Percentiles rank a stretch among this genome's conserved stretches.
Evolutionary conservation across 1,139 yeast species (phyloP).

Genomic region (Torulaspora globosa): DNA sequence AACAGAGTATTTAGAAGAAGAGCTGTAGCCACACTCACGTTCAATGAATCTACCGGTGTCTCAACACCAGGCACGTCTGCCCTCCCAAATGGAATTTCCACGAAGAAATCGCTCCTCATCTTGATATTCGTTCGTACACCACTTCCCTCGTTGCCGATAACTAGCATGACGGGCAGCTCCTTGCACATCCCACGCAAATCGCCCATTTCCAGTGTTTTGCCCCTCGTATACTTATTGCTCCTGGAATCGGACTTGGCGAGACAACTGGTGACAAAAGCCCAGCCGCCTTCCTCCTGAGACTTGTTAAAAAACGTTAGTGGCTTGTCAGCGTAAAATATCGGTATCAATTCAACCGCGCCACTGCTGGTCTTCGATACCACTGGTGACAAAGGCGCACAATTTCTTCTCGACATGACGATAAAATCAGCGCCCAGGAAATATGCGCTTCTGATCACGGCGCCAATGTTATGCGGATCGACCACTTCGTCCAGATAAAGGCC

Average conservation of each 20-base stretch:
- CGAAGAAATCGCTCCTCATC: conserved; percentile 61
- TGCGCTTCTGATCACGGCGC: conserved; percentile 80
- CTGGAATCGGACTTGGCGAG: conserved; percentile 12
- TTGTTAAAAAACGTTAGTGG: conserved; percentile 61
- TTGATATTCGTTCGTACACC: conserved; percentile 71
- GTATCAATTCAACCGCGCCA: conserved; percentile 80
- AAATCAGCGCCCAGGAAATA: conserved; percentile 84
- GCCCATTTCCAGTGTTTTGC: conserved; percentile 41
- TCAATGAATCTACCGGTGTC: conserved; percentile 66
- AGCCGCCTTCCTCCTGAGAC: conserved; percentile 51
- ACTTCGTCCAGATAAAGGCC: conserved; percentile 78
- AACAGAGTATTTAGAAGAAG: conserved; percentile 50
- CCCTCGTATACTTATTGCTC: conserved; percentile 22
- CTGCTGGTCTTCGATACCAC: conserved; percentile 77
- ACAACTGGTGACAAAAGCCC: conserved; percentile 67
- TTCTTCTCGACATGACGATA: conserved; percentile 62
- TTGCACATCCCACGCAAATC: conserved; percentile 45
- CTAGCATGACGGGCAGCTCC: conserved; percentile 59
- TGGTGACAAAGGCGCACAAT: conserved; percentile 66
- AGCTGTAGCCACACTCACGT: conserved; percentile 88
- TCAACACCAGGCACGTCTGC: conserved; percentile 38
- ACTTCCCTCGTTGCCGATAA: conserved; percentile 79
- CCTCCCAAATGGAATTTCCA: conserved; percentile 43
- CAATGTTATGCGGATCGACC: conserved; percentile 87
- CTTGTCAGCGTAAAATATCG: conserved; percentile 53